Evolutionary conservation across 2,329 filamentous ascomycete species (phyloP), one percentile per base, ranked within the genome.

Genomic region (Harringtonia lauricola): DNA sequence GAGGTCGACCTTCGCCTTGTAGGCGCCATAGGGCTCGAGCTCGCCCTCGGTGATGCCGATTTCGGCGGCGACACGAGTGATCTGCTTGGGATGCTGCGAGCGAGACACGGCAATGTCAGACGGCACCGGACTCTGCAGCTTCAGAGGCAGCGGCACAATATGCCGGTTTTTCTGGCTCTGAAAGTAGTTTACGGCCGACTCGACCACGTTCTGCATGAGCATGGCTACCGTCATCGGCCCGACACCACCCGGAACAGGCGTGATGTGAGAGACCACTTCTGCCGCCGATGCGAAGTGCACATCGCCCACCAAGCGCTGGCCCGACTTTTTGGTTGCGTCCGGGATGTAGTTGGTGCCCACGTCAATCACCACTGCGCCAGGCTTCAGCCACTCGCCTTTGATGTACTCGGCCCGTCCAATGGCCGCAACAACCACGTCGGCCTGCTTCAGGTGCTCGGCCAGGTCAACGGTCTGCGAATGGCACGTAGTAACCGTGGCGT

Each of bases 211-310:
- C 64, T 94, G 86, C 55, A 98, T 70, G 39, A 98, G 72, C 92
- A 98, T 98, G 47, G 92, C 92, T 50, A 98, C 89, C 3, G 92
- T 98, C 92, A 98, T 98, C 41, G 92, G 92, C 0, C 92, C 92
- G 47, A 98, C 92, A 62, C 92, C 92, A 45, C 92, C 92, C 2
- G 92, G 92, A 2, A 98, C 92, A 1, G 92, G 92, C 3, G 92
- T 98, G 57, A 98, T 95, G 57, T 85, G 77, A 3, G 89, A 95
- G 18, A 89, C 92, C 35, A 95, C 84, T 59, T 94, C 72, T 15
- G 74, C 74, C 15, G 90, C 90, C 36, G 84, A 79, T 41, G 88
- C 87, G 55, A 81, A 96, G 56, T 98, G 88, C 35, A 98, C 92
- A 61, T 98, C 92, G 47, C 92, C 92, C 8, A 96, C 90, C 19